Evolutionary conservation across 208 protist species (phyloP), one percentile per base, ranked within the genome.

Genomic region (Trypanosoma avium): DNA sequence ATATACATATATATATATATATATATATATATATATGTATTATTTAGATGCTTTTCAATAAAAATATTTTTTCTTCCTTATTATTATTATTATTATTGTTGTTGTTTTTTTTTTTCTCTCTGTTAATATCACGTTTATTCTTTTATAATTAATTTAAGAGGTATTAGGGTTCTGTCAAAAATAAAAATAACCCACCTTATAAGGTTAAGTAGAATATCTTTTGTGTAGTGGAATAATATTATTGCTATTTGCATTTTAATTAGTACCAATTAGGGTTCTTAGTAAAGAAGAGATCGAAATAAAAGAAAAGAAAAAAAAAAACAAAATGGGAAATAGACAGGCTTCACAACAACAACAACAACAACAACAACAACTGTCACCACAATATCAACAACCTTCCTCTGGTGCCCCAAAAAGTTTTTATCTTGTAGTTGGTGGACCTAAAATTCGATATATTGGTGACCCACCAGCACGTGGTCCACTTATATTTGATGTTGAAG

Each of bases 371-470:
- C n/a, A n/a, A n/a, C n/a, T n/a, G n/a, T n/a, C n/a, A n/a, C n/a
- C n/a, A n/a, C n/a, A n/a, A n/a, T n/a, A n/a, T n/a, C n/a, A n/a
- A n/a, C n/a, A n/a, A n/a, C n/a, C n/a, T n/a, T n/a, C n/a, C n/a
- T 5, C 30, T 15, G 32, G 27, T 27, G 59, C 47, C 15, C 80
- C 86, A 5, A 70, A 65, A 29, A 77, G 67, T 45, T 89, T 81
- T 55, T 92, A 86, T 61, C 65, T 92, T 19, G 77, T 92, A 26
- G 67, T 78, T 15, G 82, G 86, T 50, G 65, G 66, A n/a, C 86
- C 82, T 13, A 30, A 53, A n/a, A 87, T 92, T 21, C 70, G 65
- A 1, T 92, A 73, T 61, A 56, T 40, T 30, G 67, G 75, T 29
- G 68, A 76, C 7, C 65, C 57, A 27, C 9, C 67, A 2, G 27